A percentile compares a stretch with the other conserved stretches of the same genome.
phyloP scores from a whole-genome alignment of 352 stramenopile genomes.

The Thalassiosira allenii region DNA sequence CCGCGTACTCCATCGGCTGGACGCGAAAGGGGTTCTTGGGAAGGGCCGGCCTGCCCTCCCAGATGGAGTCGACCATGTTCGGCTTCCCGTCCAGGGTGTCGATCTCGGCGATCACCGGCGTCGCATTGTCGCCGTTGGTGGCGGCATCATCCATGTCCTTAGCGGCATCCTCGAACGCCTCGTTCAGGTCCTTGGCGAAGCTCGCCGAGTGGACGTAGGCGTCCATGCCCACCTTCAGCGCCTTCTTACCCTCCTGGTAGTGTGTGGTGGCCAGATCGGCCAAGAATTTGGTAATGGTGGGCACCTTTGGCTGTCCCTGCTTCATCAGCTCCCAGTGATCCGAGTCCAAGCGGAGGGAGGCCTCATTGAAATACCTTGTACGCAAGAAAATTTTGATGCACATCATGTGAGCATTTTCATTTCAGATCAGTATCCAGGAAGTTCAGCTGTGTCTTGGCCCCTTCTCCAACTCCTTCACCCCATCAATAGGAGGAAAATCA shows the following conservation, averaged over 20 bases:
- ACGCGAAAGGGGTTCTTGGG: slow-evolving; percentile 90
- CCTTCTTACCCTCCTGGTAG: slow-evolving; percentile 69
- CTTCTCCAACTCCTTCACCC: background rate
- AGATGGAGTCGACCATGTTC: slow-evolving; percentile 97
- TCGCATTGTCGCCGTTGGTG: slow-evolving; percentile 17
- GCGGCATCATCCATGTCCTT: slow-evolving; percentile 34
- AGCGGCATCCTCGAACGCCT: slow-evolving; percentile 65
- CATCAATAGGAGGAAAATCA: background rate
- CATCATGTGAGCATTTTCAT: background rate
- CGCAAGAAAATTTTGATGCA: background rate
- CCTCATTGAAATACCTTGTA: slow-evolving; percentile 95
- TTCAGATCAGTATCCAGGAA: background rate
- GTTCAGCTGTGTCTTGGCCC: background rate
- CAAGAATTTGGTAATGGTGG: slow-evolving; percentile 90
- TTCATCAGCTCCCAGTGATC: slow-evolving; percentile 93
- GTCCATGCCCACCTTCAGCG: slow-evolving; percentile 93
- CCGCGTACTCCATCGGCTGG: slow-evolving; percentile 92
- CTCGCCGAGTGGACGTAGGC: slow-evolving; percentile 93
- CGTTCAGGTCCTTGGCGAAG: slow-evolving; percentile 80
- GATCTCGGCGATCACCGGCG: slow-evolving; percentile 69
- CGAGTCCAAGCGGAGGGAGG: slow-evolving; percentile 91
- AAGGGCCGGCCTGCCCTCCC: slow-evolving; percentile 87
- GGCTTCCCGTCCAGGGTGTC: slow-evolving; percentile 77
- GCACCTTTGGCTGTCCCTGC: slow-evolving; percentile 90
- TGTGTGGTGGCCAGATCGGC: slow-evolving; percentile 85